A percentile compares a stretch with the other conserved stretches of the same genome.
phyloP scores from a whole-genome alignment of 2,329 filamentous ascomycete genomes.

The Hawksworthiomyces lignivorus region DNA sequence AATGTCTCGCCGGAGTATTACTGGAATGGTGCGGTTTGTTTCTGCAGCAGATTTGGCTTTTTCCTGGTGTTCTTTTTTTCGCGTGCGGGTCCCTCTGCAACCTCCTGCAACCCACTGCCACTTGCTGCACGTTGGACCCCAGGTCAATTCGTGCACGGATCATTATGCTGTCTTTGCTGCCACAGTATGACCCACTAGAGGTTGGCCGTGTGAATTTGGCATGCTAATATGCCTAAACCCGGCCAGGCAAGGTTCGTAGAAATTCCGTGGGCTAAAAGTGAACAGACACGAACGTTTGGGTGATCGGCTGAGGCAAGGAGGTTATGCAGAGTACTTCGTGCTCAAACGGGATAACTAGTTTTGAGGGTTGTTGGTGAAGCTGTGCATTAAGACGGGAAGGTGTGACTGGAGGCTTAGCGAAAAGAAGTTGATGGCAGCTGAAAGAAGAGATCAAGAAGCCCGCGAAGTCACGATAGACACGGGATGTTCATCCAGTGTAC shows the following conservation, averaged over 20 bases:
- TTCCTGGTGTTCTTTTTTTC: background rate
- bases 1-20: too few species aligned
- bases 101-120: background rate
- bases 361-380: too few species aligned
- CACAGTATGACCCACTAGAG: background rate
- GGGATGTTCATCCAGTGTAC: too few species aligned
- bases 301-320: background rate
- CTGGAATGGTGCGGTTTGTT: too few species aligned
- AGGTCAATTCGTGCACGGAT: conserved; percentile 3
- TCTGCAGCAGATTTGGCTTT: conserved; percentile 2
- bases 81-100: background rate
- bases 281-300: conserved; percentile 2
- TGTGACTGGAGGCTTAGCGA: too few species aligned
- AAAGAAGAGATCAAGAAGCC: too few species aligned
- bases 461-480: too few species aligned
- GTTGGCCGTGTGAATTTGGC: background rate
- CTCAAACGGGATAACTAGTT: too few species aligned
- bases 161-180: conserved; percentile 1
- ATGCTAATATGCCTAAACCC: conserved; percentile 3
- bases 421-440: too few species aligned
- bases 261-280: background rate
- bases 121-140: conserved; percentile 5
- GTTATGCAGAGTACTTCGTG: too few species aligned
- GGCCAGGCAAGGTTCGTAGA: conserved; percentile 1
- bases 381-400: too few species aligned